Base-by-base conservation (phyloP, 2,329 filamentous ascomycete genomes). In the Lachnum nothofagi region DNA sequence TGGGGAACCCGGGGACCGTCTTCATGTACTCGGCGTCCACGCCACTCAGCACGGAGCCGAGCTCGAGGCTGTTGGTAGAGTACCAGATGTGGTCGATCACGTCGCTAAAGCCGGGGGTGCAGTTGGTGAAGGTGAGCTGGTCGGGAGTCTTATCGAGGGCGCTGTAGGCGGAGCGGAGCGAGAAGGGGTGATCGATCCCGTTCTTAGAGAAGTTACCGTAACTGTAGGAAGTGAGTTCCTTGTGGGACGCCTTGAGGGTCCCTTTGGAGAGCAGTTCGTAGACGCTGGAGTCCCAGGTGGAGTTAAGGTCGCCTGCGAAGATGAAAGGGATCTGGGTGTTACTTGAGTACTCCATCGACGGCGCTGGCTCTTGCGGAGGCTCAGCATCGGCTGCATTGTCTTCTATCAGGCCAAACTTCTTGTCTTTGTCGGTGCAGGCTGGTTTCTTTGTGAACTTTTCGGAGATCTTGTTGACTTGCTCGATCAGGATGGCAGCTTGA, bases 81-180 rank as follows among this genome's bases (percentile, higher is more conserved):
- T 95, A 98, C 90, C 91, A 97, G 62, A 98, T 89, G 69, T 97
- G 96, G 67, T 98, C 93, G 58, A 98, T 86, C 49, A 94, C 88
- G 54, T 90, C 91, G 44, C 82, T 80, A 70, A 96, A 98, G n/a
- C 83, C 82, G 1, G 93, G 91, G 12, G 90, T 94, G 70, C 97
- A 98, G 70, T 98, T 98, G 40, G 93, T 98, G 68, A 95, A 98
- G 4, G 83, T 82, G 60, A 97, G 73, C 65, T 95, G 88, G 49
- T 90, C 86, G 5, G 84, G 83, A 29, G 93, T 82, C 64, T 91
- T 86, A 55, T 85, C 85, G 44, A 95, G 85, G 55, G 86, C 80
- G 29, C 81, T 80, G 67, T 98, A 98, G 3, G 90, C 84, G 19
- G 93, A 95, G 63, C 93, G 89, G 57, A 98, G 75, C 63, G 85